A percentile compares a stretch with the other conserved stretches of the same genome.
These are phyloP conservation scores for Termitomyces sp. DNA, from an alignment of 768 basidiomycete genomes.

Conservation along the genomic window DNA sequence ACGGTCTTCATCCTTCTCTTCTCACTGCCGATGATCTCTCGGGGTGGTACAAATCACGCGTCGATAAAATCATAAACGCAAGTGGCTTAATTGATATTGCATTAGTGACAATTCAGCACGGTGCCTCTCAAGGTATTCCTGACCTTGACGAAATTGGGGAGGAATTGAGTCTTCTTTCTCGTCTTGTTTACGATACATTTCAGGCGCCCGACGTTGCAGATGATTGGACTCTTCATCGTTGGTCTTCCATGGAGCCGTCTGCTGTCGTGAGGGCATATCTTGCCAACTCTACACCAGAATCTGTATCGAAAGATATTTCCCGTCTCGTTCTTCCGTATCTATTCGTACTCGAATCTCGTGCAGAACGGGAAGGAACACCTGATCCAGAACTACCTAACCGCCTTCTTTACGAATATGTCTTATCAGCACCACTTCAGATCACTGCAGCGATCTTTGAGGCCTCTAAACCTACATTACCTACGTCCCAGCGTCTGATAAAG, in stretches of 20 bases:
- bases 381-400: constrained; percentile 63
- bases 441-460: constrained; percentile 79
- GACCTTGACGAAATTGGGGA: constrained; percentile 85
- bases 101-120: constrained; percentile 78
- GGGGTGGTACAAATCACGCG: constrained; percentile 70
- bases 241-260: constrained; percentile 63
- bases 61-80: constrained; percentile 51
- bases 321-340: constrained; percentile 88
- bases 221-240: constrained; percentile 76
- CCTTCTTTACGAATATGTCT: constrained; percentile 66
- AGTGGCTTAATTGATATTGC: constrained; percentile 80
- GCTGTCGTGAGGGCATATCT: constrained; percentile 75
- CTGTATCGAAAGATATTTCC: constrained; percentile 62
- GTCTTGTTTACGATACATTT: constrained; percentile 80
- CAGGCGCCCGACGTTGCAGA: constrained; percentile 37
- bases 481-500: constrained; percentile 66
- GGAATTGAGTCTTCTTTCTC: constrained; percentile 82
- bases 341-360: constrained; percentile 83
- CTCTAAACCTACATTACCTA: constrained; percentile 83
- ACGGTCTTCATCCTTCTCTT: constrained; percentile 18
- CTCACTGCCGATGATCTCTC: constrained; percentile 49
- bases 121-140: constrained; percentile 72
- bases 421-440: constrained; percentile 60
- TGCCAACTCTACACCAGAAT: constrained; percentile 57
- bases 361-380: constrained; percentile 72